phyloP scores from a whole-genome alignment of 2,329 filamentous ascomycete species.

The Cadophora malorum region DNA sequence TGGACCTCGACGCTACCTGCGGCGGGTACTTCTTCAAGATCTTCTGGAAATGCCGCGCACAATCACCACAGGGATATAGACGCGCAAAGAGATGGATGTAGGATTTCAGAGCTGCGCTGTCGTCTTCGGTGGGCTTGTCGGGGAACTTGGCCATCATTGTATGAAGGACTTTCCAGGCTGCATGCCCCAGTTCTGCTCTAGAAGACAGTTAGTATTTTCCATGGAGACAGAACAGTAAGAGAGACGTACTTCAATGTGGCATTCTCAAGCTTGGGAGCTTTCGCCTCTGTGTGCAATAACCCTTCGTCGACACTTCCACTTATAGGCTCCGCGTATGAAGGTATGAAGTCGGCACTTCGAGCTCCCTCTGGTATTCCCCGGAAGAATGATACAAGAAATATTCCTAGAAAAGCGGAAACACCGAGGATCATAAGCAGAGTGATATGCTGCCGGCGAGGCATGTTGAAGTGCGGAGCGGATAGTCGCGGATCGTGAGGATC shows the following conservation, averaged over 20 bases:
- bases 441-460: constrained; percentile 52
- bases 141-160: constrained; percentile 75
- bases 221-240: not conserved
- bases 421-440: constrained; percentile 61
- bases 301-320: constrained; percentile 49
- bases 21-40: constrained; percentile 68
- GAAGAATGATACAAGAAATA: constrained; percentile 60
- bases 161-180: constrained; percentile 74
- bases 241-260: constrained; percentile 73
- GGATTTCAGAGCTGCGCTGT: constrained; percentile 66
- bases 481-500: not conserved
- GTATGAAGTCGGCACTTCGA: constrained; percentile 33
- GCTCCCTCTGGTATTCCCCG: constrained; percentile 32
- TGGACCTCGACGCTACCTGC: constrained; percentile 67
- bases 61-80: constrained; percentile 75
- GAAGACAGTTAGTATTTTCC: constrained; percentile 25
- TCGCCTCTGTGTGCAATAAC: constrained; percentile 70
- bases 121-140: constrained; percentile 66
- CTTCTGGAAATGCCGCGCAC: constrained; percentile 70
- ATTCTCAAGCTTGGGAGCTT: constrained; percentile 83
- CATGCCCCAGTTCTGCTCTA: constrained; percentile 65
- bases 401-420: constrained; percentile 62
- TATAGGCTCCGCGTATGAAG: constrained; percentile 31
- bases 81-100: constrained; percentile 71
- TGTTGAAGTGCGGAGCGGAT: constrained; percentile 28